These are phyloP conservation scores for Cynanchum wilfordii DNA, from an alignment of 257 asterid genomes.

Conservation along the genomic window DNA sequence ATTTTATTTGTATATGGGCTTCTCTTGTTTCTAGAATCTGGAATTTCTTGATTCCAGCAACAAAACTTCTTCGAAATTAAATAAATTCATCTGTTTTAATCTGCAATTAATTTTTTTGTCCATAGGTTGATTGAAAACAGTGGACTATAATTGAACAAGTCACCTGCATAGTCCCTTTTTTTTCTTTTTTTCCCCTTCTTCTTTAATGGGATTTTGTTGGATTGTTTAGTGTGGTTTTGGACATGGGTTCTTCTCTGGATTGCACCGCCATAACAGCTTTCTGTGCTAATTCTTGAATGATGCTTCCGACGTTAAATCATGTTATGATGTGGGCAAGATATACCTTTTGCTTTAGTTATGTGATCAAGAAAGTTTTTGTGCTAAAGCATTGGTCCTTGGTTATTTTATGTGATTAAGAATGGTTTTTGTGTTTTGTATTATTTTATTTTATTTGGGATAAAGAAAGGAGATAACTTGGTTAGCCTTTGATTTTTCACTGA, in stretches of 20 bases:
- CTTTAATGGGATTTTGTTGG: neutral
- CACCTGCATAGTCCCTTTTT: neutral
- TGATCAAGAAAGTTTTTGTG: neutral
- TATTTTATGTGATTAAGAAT: neutral
- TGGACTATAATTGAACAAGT: neutral
- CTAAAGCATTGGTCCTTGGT: neutral
- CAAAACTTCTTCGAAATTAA: neutral
- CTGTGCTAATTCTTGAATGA: neutral
- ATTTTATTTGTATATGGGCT: neutral
- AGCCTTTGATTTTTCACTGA: neutral
- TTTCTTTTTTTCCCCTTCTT: no score
- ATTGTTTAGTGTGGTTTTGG: neutral
- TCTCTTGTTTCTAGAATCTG: neutral
- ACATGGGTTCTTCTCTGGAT: neutral
- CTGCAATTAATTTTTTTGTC: neutral
- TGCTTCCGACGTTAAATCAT: neutral
- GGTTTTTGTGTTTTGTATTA: no score
- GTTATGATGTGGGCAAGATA: neutral
- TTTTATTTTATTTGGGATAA: neutral
- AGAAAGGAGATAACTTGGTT: constrained; percentile 1
- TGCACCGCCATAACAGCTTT: neutral
- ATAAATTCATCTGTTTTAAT: neutral
- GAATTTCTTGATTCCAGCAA: neutral
- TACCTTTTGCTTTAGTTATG: neutral
- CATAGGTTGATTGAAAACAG: neutral